Percentiles rank a stretch among this genome's conserved stretches.
Conservation (phyloP, 306 rosid species). For the Quercus wislizeni region DNA sequence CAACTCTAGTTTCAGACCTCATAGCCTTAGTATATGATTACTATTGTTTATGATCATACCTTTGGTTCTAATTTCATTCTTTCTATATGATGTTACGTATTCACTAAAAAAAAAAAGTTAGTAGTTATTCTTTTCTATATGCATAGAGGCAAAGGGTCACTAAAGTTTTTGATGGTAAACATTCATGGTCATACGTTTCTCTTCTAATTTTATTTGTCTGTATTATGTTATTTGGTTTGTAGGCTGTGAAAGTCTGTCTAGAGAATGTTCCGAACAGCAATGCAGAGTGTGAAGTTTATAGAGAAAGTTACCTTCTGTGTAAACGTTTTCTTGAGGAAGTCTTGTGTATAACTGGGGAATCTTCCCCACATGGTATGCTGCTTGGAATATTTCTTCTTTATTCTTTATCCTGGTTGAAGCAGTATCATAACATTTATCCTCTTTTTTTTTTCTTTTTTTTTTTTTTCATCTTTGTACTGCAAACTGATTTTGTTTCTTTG, state of each 20-base stretch:
- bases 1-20: background rate
- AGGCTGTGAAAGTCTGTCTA: slow-evolving; percentile 69
- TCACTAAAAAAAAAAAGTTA: too few relatives aligned
- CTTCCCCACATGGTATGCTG: slow-evolving; percentile 52
- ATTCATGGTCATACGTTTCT: background rate
- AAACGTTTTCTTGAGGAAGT: slow-evolving; percentile 58
- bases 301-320: slow-evolving; percentile 38
- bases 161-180: background rate
- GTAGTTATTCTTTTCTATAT: background rate
- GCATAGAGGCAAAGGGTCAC: background rate
- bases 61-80: background rate
- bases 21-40: background rate
- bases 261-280: slow-evolving; percentile 36
- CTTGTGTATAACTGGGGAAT: slow-evolving; percentile 45
- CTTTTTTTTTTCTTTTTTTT: background rate
- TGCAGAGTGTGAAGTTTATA: slow-evolving; percentile 50
- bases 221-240: slow-evolving; percentile 21
- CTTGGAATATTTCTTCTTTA: slow-evolving; percentile 8
- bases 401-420: background rate
- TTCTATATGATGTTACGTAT: background rate
- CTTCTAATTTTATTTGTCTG: slow-evolving; percentile 6
- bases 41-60: background rate
- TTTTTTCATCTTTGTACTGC: background rate
- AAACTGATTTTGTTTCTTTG: background rate
- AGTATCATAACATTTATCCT: slow-evolving; percentile 3